Conservation (phyloP, 345 rosid genomes). For the Salix dunnii region DNA sequence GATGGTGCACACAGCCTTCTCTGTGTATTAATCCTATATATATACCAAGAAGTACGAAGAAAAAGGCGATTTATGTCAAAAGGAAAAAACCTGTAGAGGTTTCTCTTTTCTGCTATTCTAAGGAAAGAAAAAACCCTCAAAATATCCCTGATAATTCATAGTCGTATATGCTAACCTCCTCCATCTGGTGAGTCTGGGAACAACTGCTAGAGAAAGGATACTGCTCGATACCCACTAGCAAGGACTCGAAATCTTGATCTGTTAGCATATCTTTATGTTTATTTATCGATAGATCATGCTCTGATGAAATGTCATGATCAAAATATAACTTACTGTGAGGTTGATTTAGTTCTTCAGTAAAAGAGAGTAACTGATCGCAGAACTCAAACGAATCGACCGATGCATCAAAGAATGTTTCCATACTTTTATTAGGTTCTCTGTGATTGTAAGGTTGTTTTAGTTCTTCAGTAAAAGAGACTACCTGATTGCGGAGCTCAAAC, state of each 20-base stretch:
- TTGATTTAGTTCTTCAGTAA: background rate
- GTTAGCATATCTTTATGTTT: constrained; percentile 8
- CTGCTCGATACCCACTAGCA: constrained; percentile 32
- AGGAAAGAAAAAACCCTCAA: background rate
- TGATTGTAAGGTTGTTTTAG: background rate
- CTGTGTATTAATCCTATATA: background rate
- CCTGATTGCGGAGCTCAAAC: background rate
- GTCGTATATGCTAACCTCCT: constrained; percentile 26
- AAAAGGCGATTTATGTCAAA: background rate
- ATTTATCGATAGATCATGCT: background rate
- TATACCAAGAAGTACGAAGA: background rate
- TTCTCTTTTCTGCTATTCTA: background rate
- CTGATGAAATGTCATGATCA: background rate
- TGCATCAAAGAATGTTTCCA: background rate
- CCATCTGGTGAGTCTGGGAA: constrained; percentile 4
- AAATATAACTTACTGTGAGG: background rate
- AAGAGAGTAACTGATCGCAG: background rate
- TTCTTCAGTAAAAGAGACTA: background rate
- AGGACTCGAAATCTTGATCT: constrained; percentile 29
- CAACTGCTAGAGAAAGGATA: constrained; percentile 5
- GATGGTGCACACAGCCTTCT: too few species aligned
- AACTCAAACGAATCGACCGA: background rate
- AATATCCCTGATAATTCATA: constrained; percentile 24
- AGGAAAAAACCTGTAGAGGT: background rate
- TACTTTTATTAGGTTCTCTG: background rate